Evolutionary conservation across 2,329 filamentous ascomycete genomes (phyloP).

Genomic region (Parastagonospora avenae): DNA sequence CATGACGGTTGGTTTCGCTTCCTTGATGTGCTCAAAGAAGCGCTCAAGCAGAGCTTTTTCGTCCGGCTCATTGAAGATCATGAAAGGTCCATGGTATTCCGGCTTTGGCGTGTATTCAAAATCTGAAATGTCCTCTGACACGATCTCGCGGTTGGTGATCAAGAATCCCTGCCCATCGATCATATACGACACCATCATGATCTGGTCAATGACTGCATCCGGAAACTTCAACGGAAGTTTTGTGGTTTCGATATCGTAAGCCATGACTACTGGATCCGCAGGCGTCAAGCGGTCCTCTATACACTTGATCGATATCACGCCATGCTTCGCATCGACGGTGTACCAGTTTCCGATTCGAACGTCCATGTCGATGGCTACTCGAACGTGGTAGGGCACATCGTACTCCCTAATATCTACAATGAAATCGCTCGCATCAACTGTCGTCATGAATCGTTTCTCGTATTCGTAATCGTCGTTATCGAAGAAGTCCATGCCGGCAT

Average conservation of each 20-base stretch:
- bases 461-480: conserved; percentile 80
- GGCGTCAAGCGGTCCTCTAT: conserved; percentile 87
- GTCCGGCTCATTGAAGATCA: conserved; percentile 97
- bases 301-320: conserved; percentile 78
- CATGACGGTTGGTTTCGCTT: conserved; percentile 92
- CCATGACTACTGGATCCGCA: conserved; percentile 96
- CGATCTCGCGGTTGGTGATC: conserved; percentile 96
- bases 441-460: conserved; percentile 77
- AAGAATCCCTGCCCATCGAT: conserved; percentile 97
- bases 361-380: conserved; percentile 97
- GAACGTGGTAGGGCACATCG: conserved; percentile 98
- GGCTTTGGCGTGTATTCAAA: conserved; percentile 98
- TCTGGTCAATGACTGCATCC: conserved; percentile 89
- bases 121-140: conserved; percentile 95
- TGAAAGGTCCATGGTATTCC: conserved; percentile 92
- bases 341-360: conserved; percentile 98
- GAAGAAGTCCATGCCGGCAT: conserved; percentile 91
- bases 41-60: conserved; percentile 86
- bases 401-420: conserved; percentile 99
- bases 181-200: conserved; percentile 99
- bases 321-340: conserved; percentile 91
- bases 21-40: conserved; percentile 95
- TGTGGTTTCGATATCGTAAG: conserved; percentile 98
- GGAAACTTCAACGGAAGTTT: conserved; percentile 97
- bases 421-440: conserved; percentile 91